Percentiles rank a stretch among this genome's conserved stretches.
These are phyloP conservation scores for Bromus sterilis DNA, from an alignment of 176 grass and related monocot genomes.

Conservation along the genomic window DNA sequence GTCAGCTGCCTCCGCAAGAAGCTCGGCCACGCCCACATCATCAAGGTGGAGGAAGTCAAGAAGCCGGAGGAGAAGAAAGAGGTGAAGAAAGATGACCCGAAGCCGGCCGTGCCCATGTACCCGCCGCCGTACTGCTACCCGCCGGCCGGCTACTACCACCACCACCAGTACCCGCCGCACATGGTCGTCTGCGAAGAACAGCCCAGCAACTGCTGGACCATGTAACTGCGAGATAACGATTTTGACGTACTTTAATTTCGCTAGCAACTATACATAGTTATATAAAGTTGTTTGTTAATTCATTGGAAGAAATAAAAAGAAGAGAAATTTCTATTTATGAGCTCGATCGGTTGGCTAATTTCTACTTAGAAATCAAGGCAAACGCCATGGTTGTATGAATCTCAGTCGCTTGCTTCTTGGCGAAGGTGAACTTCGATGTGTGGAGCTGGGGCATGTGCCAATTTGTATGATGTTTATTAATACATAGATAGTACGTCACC, in stretches of 20 bases:
- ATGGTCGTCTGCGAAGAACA: constrained; percentile 20
- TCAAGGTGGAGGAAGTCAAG: constrained; percentile 56
- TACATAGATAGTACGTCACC: neutral
- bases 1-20: constrained; percentile 45
- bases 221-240: neutral
- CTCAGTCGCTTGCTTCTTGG: neutral
- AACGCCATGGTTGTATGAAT: neutral
- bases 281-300: neutral
- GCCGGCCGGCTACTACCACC: neutral
- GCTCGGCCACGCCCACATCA: constrained; percentile 34
- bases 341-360: neutral
- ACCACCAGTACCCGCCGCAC: neutral
- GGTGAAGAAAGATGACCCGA: neutral
- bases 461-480: neutral
- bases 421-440: neutral
- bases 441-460: neutral
- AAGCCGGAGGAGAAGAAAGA: neutral
- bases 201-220: constrained; percentile 17
- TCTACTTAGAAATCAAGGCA: neutral
- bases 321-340: neutral
- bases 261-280: neutral
- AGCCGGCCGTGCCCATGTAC: neutral
- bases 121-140: neutral
- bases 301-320: neutral
- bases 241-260: neutral